Conservation (phyloP, 352 stramenopile genomes). For the Peronospora destructor region DNA sequence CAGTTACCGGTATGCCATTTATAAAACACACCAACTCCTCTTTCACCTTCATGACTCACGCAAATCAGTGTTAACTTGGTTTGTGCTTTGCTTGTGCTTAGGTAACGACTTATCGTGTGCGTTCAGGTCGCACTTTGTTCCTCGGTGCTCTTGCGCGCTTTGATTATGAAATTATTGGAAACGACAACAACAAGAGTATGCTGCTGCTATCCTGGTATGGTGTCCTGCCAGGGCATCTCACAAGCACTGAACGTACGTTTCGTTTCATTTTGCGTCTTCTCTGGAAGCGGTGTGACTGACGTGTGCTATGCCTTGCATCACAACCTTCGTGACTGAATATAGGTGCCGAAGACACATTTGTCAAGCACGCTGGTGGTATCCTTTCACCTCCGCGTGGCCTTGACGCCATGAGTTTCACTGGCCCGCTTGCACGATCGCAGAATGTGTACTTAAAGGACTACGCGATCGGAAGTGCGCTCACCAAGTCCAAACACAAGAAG, state of each 20-base stretch:
- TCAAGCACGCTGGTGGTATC: conserved; percentile 71
- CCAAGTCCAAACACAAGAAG: conserved; percentile 74
- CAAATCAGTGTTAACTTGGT: neutral
- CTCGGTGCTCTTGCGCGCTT: conserved; percentile 67
- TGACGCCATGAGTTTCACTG: conserved; percentile 71
- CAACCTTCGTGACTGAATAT: conserved; percentile 1
- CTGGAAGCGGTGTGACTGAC: neutral
- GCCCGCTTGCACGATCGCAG: conserved; percentile 42
- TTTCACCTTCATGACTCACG: neutral
- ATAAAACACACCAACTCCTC: neutral
- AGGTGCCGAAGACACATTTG: conserved; percentile 70
- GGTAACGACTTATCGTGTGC: conserved; percentile 64
- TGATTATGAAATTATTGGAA: conserved; percentile 55
- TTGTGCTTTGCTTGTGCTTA: conserved; percentile 26
- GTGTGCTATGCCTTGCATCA: conserved; percentile 2
- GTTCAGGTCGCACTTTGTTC: conserved; percentile 67
- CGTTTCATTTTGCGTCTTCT: neutral
- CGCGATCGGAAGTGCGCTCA: conserved; percentile 48
- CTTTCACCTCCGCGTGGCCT: conserved; percentile 71
- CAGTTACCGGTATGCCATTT: conserved; percentile 44
- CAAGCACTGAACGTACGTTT: conserved; percentile 69
- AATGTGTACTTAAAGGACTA: conserved; percentile 68
- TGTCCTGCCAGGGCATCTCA: conserved; percentile 76
- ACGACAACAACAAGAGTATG: conserved; percentile 42
- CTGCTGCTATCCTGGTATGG: conserved; percentile 77